These are phyloP conservation scores for Wickerhamiella domercqiae DNA, from an alignment of 805 yeast species.

Conservation along the genomic window DNA sequence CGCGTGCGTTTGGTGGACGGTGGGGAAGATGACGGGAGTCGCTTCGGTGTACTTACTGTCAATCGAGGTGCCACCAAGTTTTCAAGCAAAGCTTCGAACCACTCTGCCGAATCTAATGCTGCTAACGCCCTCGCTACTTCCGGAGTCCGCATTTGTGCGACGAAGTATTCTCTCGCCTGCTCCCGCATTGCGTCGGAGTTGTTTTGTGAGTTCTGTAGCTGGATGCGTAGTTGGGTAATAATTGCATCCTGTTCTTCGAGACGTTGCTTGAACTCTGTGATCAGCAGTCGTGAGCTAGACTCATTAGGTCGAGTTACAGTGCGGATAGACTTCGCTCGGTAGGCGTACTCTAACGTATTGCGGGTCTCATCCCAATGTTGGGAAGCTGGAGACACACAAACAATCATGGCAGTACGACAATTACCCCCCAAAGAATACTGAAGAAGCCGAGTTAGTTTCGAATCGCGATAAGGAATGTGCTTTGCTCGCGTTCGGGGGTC, in stretches of 20 bases:
- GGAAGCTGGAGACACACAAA: constrained; percentile 77
- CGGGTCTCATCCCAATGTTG: constrained; percentile 85
- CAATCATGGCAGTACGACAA: constrained; percentile 92
- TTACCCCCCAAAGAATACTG: constrained; percentile 88
- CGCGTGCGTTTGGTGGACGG: too few species aligned
- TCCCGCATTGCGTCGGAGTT: too few species aligned
- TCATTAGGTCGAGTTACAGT: constrained; percentile 64
- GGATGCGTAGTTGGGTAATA: constrained; percentile 44
- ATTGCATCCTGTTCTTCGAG: constrained; percentile 66
- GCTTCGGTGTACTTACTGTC: too few species aligned
- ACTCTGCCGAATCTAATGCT: too few species aligned
- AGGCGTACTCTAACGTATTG: constrained; percentile 81
- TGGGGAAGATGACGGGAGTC: too few species aligned
- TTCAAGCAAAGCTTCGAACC: too few species aligned
- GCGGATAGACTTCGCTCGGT: constrained; percentile 79
- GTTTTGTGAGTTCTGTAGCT: too few species aligned
- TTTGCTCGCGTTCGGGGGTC: constrained; percentile 27
- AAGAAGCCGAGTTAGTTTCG: constrained; percentile 71
- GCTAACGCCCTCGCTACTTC: too few species aligned
- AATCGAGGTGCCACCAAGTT: too few species aligned
- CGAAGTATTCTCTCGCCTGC: too few species aligned
- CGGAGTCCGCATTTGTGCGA: too few species aligned
- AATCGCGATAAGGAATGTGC: constrained; percentile 67
- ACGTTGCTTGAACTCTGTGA: constrained; percentile 70
- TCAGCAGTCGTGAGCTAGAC: constrained; percentile 64